Conservation (phyloP, 164 flowering plant species). For the Stephania cephalantha region DNA sequence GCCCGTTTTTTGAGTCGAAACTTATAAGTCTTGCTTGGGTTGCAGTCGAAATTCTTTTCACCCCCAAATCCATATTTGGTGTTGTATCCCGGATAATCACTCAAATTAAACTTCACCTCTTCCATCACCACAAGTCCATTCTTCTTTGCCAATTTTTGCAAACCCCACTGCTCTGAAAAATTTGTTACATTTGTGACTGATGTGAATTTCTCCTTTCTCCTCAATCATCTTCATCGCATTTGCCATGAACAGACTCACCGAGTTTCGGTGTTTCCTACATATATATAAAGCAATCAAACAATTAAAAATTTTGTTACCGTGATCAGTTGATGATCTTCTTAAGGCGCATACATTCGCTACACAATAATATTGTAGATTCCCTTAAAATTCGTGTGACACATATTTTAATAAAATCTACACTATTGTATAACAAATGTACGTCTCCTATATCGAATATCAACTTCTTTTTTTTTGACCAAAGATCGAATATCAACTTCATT, state of each 20-base stretch:
- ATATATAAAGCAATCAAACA: background rate
- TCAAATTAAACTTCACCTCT: constrained; percentile 2
- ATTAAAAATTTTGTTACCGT: no score
- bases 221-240: background rate
- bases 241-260: background rate
- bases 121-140: constrained; percentile 1
- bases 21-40: background rate
- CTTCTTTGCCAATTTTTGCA: background rate
- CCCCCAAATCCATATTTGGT: constrained; percentile 6
- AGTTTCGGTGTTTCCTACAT: background rate
- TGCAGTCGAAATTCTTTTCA: background rate
- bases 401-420: no score
- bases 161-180: background rate
- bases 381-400: no score
- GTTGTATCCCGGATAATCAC: constrained; percentile 3
- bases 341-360: no score
- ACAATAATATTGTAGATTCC: no score
- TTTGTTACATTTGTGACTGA: constrained; percentile 3
- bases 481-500: no score
- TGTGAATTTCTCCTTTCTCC: constrained; percentile 1
- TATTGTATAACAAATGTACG: no score
- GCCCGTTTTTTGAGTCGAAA: background rate
- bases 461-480: no score
- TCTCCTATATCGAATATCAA: no score
- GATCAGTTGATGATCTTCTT: background rate